Evolutionary conservation across 495 filamentous ascomycete genomes (phyloP).

Genomic region (Podospora pseudoanserina): DNA sequence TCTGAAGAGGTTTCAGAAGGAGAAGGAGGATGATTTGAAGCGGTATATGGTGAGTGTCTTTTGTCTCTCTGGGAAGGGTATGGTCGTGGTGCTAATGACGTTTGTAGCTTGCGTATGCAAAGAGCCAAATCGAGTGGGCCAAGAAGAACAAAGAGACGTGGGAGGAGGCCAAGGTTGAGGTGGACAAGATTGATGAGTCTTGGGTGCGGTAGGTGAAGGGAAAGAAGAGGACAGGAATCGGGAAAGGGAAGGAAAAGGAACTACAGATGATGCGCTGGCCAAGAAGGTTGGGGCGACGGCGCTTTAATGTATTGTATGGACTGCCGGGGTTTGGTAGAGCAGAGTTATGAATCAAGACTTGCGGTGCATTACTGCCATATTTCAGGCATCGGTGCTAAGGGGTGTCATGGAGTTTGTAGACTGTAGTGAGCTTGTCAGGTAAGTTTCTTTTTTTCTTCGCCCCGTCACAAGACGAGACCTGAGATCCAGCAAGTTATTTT

Average conservation of each 20-base stretch:
- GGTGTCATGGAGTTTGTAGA: no score
- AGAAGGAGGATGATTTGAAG: conserved; percentile 91
- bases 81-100: conserved; percentile 1
- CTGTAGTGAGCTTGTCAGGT: no score
- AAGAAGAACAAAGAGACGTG: conserved; percentile 93
- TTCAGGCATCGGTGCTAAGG: neutral
- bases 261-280: neutral
- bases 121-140: conserved; percentile 97
- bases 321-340: neutral
- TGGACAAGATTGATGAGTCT: conserved; percentile 73
- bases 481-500: no score
- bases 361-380: neutral
- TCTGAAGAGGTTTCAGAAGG: conserved; percentile 83
- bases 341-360: neutral
- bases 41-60: conserved; percentile 80
- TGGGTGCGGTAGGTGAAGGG: conserved; percentile 13
- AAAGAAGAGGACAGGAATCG: neutral
- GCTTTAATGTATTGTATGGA: neutral
- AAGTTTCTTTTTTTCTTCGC: no score
- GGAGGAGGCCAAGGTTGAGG: conserved; percentile 91
- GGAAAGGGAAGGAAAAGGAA: neutral
- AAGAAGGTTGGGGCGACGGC: neutral
- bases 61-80: neutral
- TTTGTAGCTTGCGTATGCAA: conserved; percentile 80
- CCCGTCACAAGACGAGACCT: no score